These are phyloP conservation scores for Glonium stellatum DNA, from an alignment of 495 filamentous ascomycete species.

Conservation along the genomic window DNA sequence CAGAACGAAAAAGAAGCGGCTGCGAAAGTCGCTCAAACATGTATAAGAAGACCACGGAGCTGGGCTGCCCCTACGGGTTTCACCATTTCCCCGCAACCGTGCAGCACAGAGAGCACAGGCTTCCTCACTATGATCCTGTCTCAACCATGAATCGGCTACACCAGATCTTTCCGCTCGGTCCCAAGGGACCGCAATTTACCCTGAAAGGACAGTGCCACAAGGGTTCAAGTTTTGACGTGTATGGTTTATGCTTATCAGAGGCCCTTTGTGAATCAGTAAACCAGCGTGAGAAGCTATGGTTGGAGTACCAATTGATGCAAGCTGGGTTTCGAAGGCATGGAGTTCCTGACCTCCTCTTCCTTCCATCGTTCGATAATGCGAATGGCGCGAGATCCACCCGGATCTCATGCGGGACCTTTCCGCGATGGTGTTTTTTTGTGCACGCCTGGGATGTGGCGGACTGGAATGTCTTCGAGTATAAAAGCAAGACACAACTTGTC, in stretches of 20 bases:
- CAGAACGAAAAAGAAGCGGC: constrained; percentile 1
- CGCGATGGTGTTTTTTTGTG: background rate
- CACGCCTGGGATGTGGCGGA: background rate
- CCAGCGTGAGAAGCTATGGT: background rate
- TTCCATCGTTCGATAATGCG: background rate
- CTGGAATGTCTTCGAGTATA: background rate
- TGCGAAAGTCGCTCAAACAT: background rate
- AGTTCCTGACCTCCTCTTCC: constrained; percentile 1
- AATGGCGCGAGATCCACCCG: background rate
- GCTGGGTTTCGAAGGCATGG: constrained; percentile 1
- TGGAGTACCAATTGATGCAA: background rate
- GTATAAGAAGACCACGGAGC: constrained; percentile 2
- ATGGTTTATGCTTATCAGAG: background rate
- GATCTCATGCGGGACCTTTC: background rate
- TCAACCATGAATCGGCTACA: background rate
- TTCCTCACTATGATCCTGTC: background rate
- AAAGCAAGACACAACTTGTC: background rate
- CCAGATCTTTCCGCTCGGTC: background rate
- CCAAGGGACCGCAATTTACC: background rate
- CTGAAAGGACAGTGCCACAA: background rate
- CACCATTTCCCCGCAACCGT: background rate
- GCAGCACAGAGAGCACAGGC: constrained; percentile 14
- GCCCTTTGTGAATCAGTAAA: background rate
- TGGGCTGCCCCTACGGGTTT: constrained; percentile 11
- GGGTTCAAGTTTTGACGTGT: background rate